phyloP scores from a whole-genome alignment of 2,329 filamentous ascomycete species.

The Neodidymelliopsis sp. region DNA sequence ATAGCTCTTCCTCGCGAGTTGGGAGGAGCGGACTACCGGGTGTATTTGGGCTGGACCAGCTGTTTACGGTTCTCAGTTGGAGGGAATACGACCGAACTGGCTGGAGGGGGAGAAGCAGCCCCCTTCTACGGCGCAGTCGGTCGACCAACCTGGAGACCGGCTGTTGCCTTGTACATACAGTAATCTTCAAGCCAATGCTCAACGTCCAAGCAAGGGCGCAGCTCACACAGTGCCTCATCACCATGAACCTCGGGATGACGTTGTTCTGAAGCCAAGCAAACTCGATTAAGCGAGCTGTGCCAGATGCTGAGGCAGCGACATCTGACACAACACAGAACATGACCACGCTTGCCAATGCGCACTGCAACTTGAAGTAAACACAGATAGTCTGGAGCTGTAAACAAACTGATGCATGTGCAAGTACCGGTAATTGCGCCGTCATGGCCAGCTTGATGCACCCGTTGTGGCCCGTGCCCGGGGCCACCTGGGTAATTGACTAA shows the following conservation, averaged over 20 bases:
- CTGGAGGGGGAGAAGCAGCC: conserved; percentile 6
- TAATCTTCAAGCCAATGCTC: conserved; percentile 25
- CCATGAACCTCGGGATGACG: conserved; percentile 28
- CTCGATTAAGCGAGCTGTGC: conserved; percentile 19
- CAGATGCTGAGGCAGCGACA: conserved; percentile 9
- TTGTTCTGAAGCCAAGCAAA: conserved; percentile 20
- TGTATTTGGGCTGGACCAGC: conserved; percentile 13
- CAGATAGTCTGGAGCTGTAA: background rate
- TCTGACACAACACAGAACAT: conserved; percentile 9
- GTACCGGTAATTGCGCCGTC: conserved; percentile 18
- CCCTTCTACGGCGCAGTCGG: conserved; percentile 19
- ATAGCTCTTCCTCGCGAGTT: conserved; percentile 17
- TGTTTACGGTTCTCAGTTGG: conserved; percentile 9
- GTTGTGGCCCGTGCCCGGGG: conserved; percentile 13
- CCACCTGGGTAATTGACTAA: conserved; percentile 33
- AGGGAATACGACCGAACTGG: conserved; percentile 4
- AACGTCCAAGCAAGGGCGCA: conserved; percentile 21
- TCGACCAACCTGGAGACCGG: conserved; percentile 15
- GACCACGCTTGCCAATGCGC: background rate
- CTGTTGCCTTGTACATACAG: conserved; percentile 34
- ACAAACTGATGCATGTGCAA: conserved; percentile 1
- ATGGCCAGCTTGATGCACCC: conserved; percentile 7
- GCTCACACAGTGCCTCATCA: conserved; percentile 6
- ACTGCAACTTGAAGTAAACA: background rate
- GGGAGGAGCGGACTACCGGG: conserved; percentile 8